Base-by-base conservation (phyloP, 495 filamentous ascomycete species). In the Acidomyces sp. region DNA sequence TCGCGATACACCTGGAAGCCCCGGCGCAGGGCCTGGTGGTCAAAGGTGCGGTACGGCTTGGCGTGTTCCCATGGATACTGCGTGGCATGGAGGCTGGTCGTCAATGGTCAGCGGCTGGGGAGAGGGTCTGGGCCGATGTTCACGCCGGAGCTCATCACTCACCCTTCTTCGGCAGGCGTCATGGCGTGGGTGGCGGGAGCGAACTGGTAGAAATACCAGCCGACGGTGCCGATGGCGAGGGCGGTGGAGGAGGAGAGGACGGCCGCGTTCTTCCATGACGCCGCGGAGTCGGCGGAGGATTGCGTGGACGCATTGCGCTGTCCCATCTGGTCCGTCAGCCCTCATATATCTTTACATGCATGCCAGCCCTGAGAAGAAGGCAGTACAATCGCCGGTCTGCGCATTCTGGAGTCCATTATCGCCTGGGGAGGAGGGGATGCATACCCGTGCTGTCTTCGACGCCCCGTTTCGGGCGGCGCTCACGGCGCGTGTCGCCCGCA, bases 1-100 rank as follows among this genome's bases (percentile, higher is more conserved):
- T 99, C 92, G 55, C 80, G 85, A 75, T 99, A 99, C 58, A 99
- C 92, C 69, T 94, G 92, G 78, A 99, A 96, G 65, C 92, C 92
- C 67, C 92, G 87, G 57, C 92, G 90, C 53, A 99, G 86, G 54
- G 88, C 94, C 44, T 13, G 74, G 62, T 96, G 90, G 58, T 99
- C 92, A 61, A 93, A 99, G 48, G 92, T 95, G 67, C 88, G 90
- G 57, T 74, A 70, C 72, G 75, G 88, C 59, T 84, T 76, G 50
- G 74, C 58, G 64, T 99, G 92, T 53, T 84, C 88, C 92, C 92
- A 99, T 41, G 92, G 92, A 63, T 96, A 96, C 53, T 78, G 64
- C 37, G 86, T 77, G 43, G 92, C 63, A 62, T 99, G 92, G 45
- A 99, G 72, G 62, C 90, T 97, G 56, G 44, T 41, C 53, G 20